Base-by-base conservation (phyloP, 2,329 filamentous ascomycete genomes). In the Fusarium nodosum region DNA sequence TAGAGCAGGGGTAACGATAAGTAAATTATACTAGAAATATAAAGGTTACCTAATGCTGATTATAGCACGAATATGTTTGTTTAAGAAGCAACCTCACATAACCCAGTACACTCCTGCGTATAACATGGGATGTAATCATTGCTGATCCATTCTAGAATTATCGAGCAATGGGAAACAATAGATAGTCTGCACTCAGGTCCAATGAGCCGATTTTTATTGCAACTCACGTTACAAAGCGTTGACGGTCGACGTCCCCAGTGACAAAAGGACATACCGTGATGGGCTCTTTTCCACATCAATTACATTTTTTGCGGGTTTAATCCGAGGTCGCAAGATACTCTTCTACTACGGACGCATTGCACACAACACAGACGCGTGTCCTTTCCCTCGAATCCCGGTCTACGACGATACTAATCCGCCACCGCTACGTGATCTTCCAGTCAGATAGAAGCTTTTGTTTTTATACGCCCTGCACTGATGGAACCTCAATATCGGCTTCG, bases 1-100 rank as follows among this genome's bases (percentile, higher is more conserved):
- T 58, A 9, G 4, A 31, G 13, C 8, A 6, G 7, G 1, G 4
- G 4, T 8, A 18, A 11, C 0, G 9, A 5, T 5, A 13, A 8
- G 4, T 3, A 13, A 20, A 3, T 20, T 1, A 22, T 39, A 18
- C 4, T 7, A 7, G n/a, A 4, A 39, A 39, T 22, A 3, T 20
- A 20, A 12, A 13, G 7, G 11, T 4, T 39, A 39, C 12, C 16
- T 18, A 18, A 18, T 18, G 18, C 7, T 34, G 16, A 30, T 9
- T 11, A 30, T 11, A 30, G 9, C 28, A 11, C 3, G 28, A 9
- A 30, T 30, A 11, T 30, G 10, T 30, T 30, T 10, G 28, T 30
- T 30, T 11, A 11, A 30, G 28, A 11, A 11, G 4, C 28, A 30
- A 2, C 10, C 28, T 30, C 28, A 11, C 10, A 30, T 11, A 11